Base-by-base conservation (phyloP, 768 basidiomycete genomes). In the Phlebiopsis flavidoalba region DNA sequence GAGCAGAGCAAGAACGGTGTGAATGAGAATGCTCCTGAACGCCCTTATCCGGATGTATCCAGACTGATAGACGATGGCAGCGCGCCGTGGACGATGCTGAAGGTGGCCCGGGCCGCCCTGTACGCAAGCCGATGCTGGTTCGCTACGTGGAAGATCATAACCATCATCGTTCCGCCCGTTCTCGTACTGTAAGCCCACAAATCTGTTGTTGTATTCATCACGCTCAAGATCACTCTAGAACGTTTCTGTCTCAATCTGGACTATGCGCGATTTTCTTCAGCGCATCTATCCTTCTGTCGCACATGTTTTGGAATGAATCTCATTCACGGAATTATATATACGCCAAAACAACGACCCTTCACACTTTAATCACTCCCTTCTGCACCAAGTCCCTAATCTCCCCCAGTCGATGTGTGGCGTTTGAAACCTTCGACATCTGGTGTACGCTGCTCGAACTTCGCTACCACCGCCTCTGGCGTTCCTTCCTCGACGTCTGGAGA, bases 11-110 rank as follows among this genome's bases (percentile, higher is more conserved):
- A 17, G 40, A 12, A 3, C 4, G 37, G 54, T 37, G 26, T n/a
- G n/a, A n/a, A 31, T 31, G 55, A 57, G 1, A 47, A 53, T 17
- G 14, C 77, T 88, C 87, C 89, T 8, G 91, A 94, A 68, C 79
- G 80, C 58, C 87, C 89, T 35, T 94, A 87, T 71, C 86, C 85
- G 68, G 92, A 92, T 40, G 92, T 94, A 48, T 87, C 90, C 31
- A 89, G 81, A 73, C 77, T 94, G 37, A 93, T 94, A 64, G 89
- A 91, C 69, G 93, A 69, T 94, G 92, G 92, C 90, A 94, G 72
- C 84, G 83, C 60, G 93, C 88, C 74, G 84, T 87, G 37, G 85
- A 81, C 17, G 88, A 87, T 47, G 35, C 47, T 12, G 48, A 40
- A 24, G 47, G 45, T 7, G 37, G 24, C 6, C 31, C 24, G 17